These are phyloP conservation scores for Neurospora tetrasperma DNA, from an alignment of 495 filamentous ascomycete genomes.

Conservation along the genomic window DNA sequence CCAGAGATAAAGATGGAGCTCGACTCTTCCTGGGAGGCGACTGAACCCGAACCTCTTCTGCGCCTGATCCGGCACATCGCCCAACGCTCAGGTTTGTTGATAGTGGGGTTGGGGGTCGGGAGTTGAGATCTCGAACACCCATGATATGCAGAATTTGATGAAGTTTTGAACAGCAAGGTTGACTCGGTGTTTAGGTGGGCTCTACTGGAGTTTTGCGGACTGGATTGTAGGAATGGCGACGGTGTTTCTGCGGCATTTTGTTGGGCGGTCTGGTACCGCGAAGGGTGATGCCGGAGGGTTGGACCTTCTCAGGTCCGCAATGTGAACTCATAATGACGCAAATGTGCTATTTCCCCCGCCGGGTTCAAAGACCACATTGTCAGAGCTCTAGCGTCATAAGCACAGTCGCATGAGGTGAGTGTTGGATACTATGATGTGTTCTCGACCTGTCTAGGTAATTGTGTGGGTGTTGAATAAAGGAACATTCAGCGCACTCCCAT, in stretches of 20 bases:
- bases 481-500: background rate
- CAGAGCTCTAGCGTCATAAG: background rate
- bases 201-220: background rate
- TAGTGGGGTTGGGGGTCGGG: background rate
- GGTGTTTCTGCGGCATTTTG: background rate
- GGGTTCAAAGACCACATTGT: background rate
- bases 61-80: background rate
- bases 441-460: background rate
- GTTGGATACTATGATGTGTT: background rate
- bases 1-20: background rate
- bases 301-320: background rate
- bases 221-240: background rate
- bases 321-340: background rate
- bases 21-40: background rate
- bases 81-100: background rate
- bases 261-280: background rate
- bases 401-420: background rate
- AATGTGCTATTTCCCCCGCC: background rate
- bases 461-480: background rate
- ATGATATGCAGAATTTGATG: background rate
- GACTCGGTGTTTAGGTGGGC: background rate
- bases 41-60: background rate
- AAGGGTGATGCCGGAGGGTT: background rate
- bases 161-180: background rate
- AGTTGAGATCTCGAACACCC: background rate